Percentiles rank a stretch among this genome's conserved stretches.
Evolutionary conservation across 192 early-diverging fungal genomes (phyloP).

Genomic region (Linnemannia hyalina): DNA sequence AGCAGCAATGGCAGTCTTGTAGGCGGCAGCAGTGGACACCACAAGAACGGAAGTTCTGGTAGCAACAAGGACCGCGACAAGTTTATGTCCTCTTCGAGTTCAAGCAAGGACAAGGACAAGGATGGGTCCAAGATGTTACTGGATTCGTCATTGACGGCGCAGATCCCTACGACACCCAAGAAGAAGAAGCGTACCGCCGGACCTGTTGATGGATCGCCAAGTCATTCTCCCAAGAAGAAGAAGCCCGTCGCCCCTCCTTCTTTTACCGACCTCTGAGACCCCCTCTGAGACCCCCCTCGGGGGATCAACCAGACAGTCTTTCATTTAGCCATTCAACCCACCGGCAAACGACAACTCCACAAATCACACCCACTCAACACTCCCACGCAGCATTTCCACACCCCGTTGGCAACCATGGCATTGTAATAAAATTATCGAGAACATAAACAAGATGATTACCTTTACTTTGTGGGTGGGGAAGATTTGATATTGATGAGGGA

Average conservation of each 20-base stretch:
- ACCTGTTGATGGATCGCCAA: slow-evolving; percentile 14
- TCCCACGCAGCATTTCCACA: too few species aligned
- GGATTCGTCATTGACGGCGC: neutral
- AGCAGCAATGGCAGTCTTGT: slow-evolving; percentile 31
- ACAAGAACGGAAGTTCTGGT: slow-evolving; percentile 31
- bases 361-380: neutral
- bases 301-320: neutral
- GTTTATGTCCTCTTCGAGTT: slow-evolving; percentile 21
- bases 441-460: neutral
- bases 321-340: neutral
- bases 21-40: slow-evolving; percentile 29
- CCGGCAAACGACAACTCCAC: neutral
- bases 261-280: slow-evolving; percentile 23
- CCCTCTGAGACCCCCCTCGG: neutral
- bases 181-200: slow-evolving; percentile 28
- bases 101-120: slow-evolving; percentile 20
- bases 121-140: neutral
- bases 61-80: slow-evolving; percentile 41
- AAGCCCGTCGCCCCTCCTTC: slow-evolving; percentile 28
- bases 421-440: too few species aligned
- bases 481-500: too few species aligned
- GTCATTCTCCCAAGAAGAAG: slow-evolving; percentile 34
- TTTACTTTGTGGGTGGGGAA: too few species aligned
- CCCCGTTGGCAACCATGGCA: too few species aligned
- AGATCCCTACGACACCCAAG: slow-evolving; percentile 30